Percentiles rank a stretch among this genome's conserved stretches.
phyloP scores from a whole-genome alignment of 306 rosid genomes.

The Canavalia gladiata region DNA sequence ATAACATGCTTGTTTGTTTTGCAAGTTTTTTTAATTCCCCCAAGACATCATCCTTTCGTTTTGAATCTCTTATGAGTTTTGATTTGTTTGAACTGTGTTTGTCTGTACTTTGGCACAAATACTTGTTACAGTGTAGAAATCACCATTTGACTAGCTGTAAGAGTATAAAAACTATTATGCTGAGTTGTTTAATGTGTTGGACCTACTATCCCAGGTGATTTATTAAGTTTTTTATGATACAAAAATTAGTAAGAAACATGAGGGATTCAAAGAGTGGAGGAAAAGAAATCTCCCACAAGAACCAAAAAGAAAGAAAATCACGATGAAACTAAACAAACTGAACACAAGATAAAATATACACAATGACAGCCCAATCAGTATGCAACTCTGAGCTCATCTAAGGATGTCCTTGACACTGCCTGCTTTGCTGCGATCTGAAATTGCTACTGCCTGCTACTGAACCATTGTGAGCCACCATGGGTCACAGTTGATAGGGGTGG shows the following conservation, averaged over 20 bases:
- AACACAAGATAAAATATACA: no score
- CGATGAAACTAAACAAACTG: no score
- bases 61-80: slow-evolving; percentile 24
- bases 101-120: slow-evolving; percentile 19
- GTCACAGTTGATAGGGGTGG: no score
- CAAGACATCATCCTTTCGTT: slow-evolving; percentile 16
- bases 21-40: slow-evolving; percentile 21
- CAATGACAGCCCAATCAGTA: no score
- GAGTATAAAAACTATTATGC: neutral
- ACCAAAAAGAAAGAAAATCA: slow-evolving; percentile 11
- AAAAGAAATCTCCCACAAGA: neutral
- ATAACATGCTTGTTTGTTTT: slow-evolving; percentile 39
- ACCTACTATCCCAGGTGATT: neutral
- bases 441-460: no score
- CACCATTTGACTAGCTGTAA: slow-evolving; percentile 27
- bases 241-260: neutral
- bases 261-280: neutral
- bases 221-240: neutral
- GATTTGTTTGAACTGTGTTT: slow-evolving; percentile 40
- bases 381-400: no score
- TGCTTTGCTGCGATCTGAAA: no score
- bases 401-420: no score
- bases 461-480: no score
- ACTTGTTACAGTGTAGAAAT: slow-evolving; percentile 4
- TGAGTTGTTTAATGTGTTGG: neutral